Evolutionary conservation across 129 eudicot genomes (phyloP).

Genomic region (Smallanthus sonchifolius): DNA sequence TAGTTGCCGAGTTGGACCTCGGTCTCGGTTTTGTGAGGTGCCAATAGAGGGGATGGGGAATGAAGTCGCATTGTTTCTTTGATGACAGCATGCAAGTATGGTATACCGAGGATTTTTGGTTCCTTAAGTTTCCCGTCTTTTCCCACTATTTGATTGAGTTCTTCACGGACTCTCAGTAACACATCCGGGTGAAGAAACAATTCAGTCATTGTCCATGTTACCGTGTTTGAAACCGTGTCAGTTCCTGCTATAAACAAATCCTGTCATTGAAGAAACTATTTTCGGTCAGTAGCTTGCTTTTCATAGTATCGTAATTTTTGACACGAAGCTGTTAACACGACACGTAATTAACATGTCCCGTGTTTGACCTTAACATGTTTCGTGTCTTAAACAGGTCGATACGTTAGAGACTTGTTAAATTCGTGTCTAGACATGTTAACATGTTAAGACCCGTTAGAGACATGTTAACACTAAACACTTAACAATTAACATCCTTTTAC

Average conservation of each 20-base stretch:
- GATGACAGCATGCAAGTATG: constrained; percentile 32
- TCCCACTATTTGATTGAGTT: constrained; percentile 25
- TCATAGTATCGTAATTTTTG: too few relatives aligned
- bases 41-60: constrained; percentile 24
- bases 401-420: too few relatives aligned
- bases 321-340: too few relatives aligned
- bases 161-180: constrained; percentile 27
- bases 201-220: constrained; percentile 45
- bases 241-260: constrained; percentile 44
- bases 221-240: constrained; percentile 33
- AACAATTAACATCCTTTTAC: too few relatives aligned
- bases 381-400: too few relatives aligned
- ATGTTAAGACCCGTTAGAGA: too few relatives aligned
- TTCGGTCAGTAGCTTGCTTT: background rate
- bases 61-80: constrained; percentile 41
- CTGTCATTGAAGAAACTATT: background rate
- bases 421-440: too few relatives aligned
- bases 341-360: too few relatives aligned
- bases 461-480: too few relatives aligned
- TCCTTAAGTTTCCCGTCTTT: constrained; percentile 27
- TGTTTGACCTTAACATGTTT: too few relatives aligned
- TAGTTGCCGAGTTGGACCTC: constrained; percentile 20
- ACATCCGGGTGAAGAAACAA: constrained; percentile 22
- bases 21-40: constrained; percentile 29
- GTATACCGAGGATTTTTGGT: constrained; percentile 22